Percentiles rank a stretch among this genome's conserved stretches.
These are phyloP conservation scores for Podospora fimiseda DNA, from an alignment of 495 filamentous ascomycete species.

Conservation along the genomic window DNA sequence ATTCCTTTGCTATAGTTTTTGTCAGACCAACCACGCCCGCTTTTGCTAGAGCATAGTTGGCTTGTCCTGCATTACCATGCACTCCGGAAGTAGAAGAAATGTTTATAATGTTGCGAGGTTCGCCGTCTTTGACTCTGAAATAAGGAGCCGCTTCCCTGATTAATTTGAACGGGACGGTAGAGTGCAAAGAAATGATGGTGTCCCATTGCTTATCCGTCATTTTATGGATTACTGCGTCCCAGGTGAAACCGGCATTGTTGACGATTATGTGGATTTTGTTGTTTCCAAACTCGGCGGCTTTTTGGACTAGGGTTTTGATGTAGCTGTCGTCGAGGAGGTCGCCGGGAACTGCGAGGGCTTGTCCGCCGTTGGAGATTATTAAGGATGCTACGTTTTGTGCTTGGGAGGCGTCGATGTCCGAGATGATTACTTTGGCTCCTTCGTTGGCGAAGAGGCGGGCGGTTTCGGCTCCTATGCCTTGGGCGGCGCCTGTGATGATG, in stretches of 20 bases:
- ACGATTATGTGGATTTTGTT: constrained; percentile 86
- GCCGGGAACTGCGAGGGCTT: constrained; percentile 63
- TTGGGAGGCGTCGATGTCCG: constrained; percentile 73
- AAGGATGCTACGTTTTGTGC: constrained; percentile 52
- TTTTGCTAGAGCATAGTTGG: constrained; percentile 80
- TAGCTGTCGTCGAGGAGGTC: constrained; percentile 65
- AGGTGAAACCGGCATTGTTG: constrained; percentile 83
- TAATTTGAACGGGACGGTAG: constrained; percentile 76
- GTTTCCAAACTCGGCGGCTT: constrained; percentile 68
- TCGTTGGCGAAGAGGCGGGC: constrained; percentile 78
- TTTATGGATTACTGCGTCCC: constrained; percentile 89
- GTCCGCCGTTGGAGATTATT: constrained; percentile 60
- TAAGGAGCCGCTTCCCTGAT: constrained; percentile 72
- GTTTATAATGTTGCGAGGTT: constrained; percentile 71
- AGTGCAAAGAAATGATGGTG: constrained; percentile 74
- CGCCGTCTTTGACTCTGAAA: constrained; percentile 79
- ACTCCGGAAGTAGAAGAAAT: constrained; percentile 72
- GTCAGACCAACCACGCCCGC: constrained; percentile 72
- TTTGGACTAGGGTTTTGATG: constrained; percentile 61
- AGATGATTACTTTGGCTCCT: constrained; percentile 73
- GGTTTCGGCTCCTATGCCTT: constrained; percentile 82
- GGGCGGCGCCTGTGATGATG: constrained; percentile 81
- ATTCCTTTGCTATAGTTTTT: constrained; percentile 87
- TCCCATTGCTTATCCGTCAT: constrained; percentile 90
- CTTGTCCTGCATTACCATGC: constrained; percentile 79